Percentiles rank a stretch among this genome's conserved stretches.
phyloP scores from a whole-genome alignment of 192 early-diverging fungal genomes.

The Gonapodya prolifera region DNA sequence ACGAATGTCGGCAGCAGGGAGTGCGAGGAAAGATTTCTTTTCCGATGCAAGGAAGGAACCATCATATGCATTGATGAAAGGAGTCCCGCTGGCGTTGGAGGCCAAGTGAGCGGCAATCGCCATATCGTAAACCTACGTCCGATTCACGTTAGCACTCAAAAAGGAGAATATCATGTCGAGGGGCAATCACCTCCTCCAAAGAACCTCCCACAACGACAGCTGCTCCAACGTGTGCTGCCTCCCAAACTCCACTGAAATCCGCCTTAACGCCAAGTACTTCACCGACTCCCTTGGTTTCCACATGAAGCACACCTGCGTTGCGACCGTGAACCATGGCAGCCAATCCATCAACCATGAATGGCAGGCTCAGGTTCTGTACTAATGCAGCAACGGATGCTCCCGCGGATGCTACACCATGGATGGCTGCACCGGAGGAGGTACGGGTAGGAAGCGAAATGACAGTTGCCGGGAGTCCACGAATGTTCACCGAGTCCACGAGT shows the following conservation, averaged over 20 bases:
- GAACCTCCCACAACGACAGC: background rate
- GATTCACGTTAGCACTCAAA: too few relatives aligned
- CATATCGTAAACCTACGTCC: conserved; percentile 76
- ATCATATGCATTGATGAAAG: conserved; percentile 16
- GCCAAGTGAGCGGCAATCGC: conserved; percentile 72
- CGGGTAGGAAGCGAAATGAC: background rate
- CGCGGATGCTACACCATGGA: background rate
- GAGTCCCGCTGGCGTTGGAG: conserved; percentile 13
- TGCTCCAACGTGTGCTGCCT: background rate
- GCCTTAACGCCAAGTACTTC: background rate
- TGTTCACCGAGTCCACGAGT: background rate
- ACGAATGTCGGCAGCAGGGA: background rate
- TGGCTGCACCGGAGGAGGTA: background rate
- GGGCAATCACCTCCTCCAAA: background rate
- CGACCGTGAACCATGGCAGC: background rate
- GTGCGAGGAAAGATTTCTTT: conserved; percentile 9
- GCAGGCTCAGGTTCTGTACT: background rate
- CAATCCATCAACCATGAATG: background rate
- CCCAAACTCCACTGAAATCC: background rate
- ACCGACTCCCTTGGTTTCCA: background rate
- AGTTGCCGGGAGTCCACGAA: background rate
- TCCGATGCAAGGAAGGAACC: conserved; percentile 30
- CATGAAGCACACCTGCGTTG: background rate
- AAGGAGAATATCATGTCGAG: too few relatives aligned
- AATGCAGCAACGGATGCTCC: background rate